Evolutionary conservation across 257 asterid species (phyloP).

Genomic region (Haberlea rhodopensis): DNA sequence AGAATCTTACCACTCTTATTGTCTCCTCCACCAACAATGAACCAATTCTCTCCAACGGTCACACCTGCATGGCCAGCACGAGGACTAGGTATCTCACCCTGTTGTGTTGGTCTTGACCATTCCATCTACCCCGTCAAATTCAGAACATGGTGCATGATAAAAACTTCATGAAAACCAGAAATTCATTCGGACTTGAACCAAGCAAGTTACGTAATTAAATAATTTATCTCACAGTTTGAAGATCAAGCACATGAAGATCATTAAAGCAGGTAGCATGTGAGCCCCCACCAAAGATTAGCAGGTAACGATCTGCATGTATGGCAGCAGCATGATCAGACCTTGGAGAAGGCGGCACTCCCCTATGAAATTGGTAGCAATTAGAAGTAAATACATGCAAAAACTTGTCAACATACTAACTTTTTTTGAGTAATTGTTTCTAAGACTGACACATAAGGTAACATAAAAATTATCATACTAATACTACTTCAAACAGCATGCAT

Average conservation of each 20-base stretch:
- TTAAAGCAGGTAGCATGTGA: constrained; percentile 96
- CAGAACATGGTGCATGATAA: constrained; percentile 18
- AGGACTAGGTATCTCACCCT: constrained; percentile 91
- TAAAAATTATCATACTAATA: not conserved
- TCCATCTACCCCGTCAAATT: constrained; percentile 67
- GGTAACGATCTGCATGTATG: constrained; percentile 92
- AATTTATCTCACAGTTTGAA: constrained; percentile 75
- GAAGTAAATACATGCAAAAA: constrained; percentile 21
- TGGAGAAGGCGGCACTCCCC: constrained; percentile 95
- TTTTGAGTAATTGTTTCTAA: not conserved
- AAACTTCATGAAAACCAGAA: not conserved
- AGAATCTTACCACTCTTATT: constrained; percentile 72
- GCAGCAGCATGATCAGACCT: constrained; percentile 99
- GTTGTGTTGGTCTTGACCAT: constrained; percentile 96
- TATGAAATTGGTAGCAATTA: constrained; percentile 33
- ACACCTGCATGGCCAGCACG: constrained; percentile 99
- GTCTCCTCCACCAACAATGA: constrained; percentile 95
- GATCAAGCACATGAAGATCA: constrained; percentile 96
- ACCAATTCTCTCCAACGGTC: constrained; percentile 96
- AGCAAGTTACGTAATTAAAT: constrained; percentile 19
- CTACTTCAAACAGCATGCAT: not conserved
- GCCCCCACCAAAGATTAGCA: constrained; percentile 97
- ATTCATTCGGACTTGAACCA: constrained; percentile 14
- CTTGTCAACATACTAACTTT: not conserved
- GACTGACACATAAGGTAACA: not conserved